Percentiles rank a stretch among this genome's conserved stretches.
These are phyloP conservation scores for Withania somnifera DNA, from an alignment of 305 asterid species.

Conservation along the genomic window DNA sequence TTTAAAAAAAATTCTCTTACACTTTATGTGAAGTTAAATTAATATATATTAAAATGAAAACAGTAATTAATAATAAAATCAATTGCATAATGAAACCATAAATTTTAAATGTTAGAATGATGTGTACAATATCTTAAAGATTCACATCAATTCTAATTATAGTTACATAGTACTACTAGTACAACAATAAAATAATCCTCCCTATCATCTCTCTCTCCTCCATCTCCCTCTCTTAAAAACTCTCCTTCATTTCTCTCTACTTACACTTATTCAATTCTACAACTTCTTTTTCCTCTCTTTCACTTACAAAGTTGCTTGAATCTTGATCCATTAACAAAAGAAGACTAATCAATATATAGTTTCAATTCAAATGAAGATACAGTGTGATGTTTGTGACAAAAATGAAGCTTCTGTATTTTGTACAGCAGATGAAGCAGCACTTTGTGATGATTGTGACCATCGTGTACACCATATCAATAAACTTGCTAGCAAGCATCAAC, in stretches of 20 bases:
- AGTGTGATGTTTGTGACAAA: slow-evolving; percentile 73
- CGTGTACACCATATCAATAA: slow-evolving; percentile 93
- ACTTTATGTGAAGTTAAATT: too few species aligned
- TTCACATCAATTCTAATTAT: slow-evolving; percentile 3
- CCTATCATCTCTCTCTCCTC: not conserved
- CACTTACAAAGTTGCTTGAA: not conserved
- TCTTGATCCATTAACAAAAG: too few species aligned
- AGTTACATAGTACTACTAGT: not conserved
- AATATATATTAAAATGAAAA: too few species aligned
- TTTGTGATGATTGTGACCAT: slow-evolving; percentile 83
- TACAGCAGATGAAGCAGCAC: slow-evolving; percentile 81
- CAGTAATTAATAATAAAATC: too few species aligned
- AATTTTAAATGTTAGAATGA: not conserved
- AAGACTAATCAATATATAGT: too few species aligned
- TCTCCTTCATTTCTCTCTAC: slow-evolving; percentile 4
- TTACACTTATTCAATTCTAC: not conserved
- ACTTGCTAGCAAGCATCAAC: slow-evolving; percentile 78
- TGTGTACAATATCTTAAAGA: too few species aligned
- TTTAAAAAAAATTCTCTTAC: too few species aligned
- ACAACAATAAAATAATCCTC: slow-evolving; percentile 1
- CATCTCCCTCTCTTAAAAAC: not conserved
- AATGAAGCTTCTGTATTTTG: slow-evolving; percentile 65
- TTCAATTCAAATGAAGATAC: slow-evolving; percentile 64
- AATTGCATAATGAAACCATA: too few species aligned
- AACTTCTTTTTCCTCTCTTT: not conserved